Evolutionary conservation across 495 filamentous ascomycete genomes (phyloP), one percentile per base, ranked within the genome.

Genomic region (Recurvomyces mirabilis): DNA sequence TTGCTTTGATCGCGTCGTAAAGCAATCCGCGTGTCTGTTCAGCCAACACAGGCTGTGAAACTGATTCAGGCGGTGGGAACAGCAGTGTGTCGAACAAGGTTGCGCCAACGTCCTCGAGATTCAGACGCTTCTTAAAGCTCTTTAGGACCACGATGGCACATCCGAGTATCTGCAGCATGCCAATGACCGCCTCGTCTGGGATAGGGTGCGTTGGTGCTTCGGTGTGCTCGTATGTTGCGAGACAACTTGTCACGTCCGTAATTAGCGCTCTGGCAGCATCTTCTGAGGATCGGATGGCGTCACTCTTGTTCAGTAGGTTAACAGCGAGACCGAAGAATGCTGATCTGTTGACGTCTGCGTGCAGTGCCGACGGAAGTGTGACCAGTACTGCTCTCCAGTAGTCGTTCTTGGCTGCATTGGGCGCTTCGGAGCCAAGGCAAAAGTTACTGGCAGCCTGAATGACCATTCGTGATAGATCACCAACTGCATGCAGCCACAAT

Each of bases 111-210:
- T 15, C 32, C 2, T 31, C 15, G 2, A 49, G 31, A 31, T 14
- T 22, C 1, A 54, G 28, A 23, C 41, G 51, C 18, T 39, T 54
- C 37, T 47, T 47, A 25, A 35, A 39, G 30, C 35, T 50, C 42
- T 46, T 50, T 7, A 46, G 23, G 3, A 39, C 20, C 0, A 15
- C 21, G 2, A 42, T 21, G 3, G 41, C 22, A 10, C 7, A 22
- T 1, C 2, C 5, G 13, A 54, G 22, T 5, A 54, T 14, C 14
- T 24, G 14, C 20, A 54, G 35, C 6, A 50, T 14, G 1, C 51
- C 51, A 18, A 13, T 11, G 10, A 45, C 26, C 1, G 32, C 42
- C 4, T 46, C 15, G 41, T 54, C 51, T 10, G 28, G 6, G 10
- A 45, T 12, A 1, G 34, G 45, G 21, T 17, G 22, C 12, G 22